Evolutionary conservation across 108 stramenopile species (phyloP).

Genomic region (Asterionellopsis glacialis): DNA sequence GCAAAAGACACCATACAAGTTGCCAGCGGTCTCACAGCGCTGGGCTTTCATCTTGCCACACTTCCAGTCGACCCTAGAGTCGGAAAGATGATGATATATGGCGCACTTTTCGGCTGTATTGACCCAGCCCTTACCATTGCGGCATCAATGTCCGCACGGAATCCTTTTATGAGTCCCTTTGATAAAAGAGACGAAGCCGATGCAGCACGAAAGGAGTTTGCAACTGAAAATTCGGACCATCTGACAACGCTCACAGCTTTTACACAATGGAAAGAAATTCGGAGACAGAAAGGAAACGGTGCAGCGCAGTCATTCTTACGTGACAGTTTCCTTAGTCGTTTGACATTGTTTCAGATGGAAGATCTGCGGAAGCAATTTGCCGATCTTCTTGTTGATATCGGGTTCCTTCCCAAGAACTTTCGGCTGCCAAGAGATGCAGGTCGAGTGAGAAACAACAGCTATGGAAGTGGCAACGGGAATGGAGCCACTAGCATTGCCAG

Average conservation of each 20-base stretch:
- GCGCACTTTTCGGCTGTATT: constrained; percentile 72
- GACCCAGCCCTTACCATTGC: constrained; percentile 87
- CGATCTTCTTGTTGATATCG: constrained; percentile 50
- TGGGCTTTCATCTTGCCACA: constrained; percentile 86
- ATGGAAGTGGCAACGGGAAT: not conserved
- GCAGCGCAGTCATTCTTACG: constrained; percentile 47
- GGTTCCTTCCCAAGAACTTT: constrained; percentile 40
- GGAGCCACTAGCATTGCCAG: constrained; percentile 14
- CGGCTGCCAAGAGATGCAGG: constrained; percentile 11
- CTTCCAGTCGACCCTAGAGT: constrained; percentile 88
- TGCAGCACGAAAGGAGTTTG: constrained; percentile 56
- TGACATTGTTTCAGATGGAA: constrained; percentile 67
- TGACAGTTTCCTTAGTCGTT: constrained; percentile 64
- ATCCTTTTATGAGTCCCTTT: constrained; percentile 74
- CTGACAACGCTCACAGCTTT: constrained; percentile 79
- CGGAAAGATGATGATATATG: constrained; percentile 89
- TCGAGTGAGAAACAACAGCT: too few relatives aligned
- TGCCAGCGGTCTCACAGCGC: constrained; percentile 64
- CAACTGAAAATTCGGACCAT: constrained; percentile 64
- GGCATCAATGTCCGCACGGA: constrained; percentile 70
- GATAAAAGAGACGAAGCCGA: constrained; percentile 75
- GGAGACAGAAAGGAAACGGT: constrained; percentile 25
- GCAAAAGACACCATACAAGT: constrained; percentile 13
- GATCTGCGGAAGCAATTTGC: constrained; percentile 68
- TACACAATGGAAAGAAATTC: constrained; percentile 47